phyloP scores from a whole-genome alignment of 2,329 filamentous ascomycete genomes.

The Calycina herbarum region DNA sequence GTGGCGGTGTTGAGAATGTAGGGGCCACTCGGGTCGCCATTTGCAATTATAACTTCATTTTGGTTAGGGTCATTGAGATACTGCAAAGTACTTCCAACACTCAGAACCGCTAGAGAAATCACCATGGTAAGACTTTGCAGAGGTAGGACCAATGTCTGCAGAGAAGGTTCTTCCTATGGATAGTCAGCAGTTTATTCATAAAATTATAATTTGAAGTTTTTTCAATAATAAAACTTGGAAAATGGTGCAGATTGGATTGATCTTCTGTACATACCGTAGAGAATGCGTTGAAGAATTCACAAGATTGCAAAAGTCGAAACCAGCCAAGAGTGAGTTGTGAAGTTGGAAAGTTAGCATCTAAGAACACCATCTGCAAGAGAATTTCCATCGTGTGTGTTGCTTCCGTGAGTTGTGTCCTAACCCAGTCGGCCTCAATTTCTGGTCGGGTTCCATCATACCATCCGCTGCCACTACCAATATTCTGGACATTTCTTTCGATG shows the following conservation, averaged over 20 bases:
- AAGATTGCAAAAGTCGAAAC: conserved; percentile 71
- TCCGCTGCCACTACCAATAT: conserved; percentile 42
- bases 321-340: conserved; percentile 64
- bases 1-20: conserved; percentile 71
- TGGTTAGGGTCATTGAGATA: conserved; percentile 36
- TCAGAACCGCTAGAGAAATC: conserved; percentile 72
- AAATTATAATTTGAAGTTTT: neutral
- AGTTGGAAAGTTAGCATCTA: conserved; percentile 56
- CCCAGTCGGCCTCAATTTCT: conserved; percentile 59
- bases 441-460: conserved; percentile 53
- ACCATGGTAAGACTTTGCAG: conserved; percentile 70
- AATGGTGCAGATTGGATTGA: neutral
- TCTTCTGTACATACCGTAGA: conserved; percentile 47
- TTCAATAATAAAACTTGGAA: no score
- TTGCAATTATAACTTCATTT: conserved; percentile 33
- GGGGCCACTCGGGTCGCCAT: conserved; percentile 45
- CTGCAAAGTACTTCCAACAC: conserved; percentile 40
- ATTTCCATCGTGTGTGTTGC: conserved; percentile 72
- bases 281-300: conserved; percentile 68
- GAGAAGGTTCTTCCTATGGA: conserved; percentile 26
- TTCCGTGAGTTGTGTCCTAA: conserved; percentile 65
- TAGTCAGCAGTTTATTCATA: conserved; percentile 13
- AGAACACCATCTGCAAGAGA: conserved; percentile 68
- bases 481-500: conserved; percentile 50
- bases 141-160: conserved; percentile 51